phyloP scores from a whole-genome alignment of 2,329 filamentous ascomycete genomes.

The Microcyclosporella mali region DNA sequence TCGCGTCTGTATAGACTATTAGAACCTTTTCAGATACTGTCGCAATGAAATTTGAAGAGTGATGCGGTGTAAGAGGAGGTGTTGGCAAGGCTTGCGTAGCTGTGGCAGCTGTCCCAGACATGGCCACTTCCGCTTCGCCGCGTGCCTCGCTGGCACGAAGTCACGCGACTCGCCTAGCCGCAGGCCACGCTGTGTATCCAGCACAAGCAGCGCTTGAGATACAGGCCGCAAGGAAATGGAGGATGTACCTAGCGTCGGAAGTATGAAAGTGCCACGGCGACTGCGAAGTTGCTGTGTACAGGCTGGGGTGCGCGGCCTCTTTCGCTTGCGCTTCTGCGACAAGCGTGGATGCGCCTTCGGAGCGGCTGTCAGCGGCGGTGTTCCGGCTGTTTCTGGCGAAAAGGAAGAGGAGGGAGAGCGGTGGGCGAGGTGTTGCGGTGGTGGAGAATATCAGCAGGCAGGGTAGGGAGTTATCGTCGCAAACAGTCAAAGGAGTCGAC shows the following conservation, averaged over 20 bases:
- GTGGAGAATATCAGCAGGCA: not conserved
- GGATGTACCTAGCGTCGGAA: conserved; percentile 13
- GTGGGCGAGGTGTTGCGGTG: not conserved
- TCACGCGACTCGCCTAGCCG: conserved; percentile 2
- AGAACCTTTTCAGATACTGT: conserved; percentile 15
- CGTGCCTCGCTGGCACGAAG: conserved; percentile 3
- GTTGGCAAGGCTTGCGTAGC: not conserved
- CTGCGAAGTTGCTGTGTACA: conserved; percentile 2
- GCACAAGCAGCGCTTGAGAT: too few relatives aligned
- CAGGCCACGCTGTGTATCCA: too few relatives aligned
- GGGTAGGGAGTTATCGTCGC: not conserved
- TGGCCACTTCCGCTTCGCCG: conserved; percentile 6
- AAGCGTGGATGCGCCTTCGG: too few relatives aligned
- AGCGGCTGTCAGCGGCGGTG: too few relatives aligned
- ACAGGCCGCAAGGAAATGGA: too few relatives aligned
- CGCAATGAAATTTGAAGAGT: not conserved
- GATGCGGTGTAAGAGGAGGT: conserved; percentile 1
- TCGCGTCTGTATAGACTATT: conserved; percentile 17
- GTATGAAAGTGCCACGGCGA: conserved; percentile 15
- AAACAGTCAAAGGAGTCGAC: conserved; percentile 1
- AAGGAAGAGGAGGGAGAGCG: not conserved
- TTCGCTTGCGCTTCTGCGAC: conserved; percentile 1
- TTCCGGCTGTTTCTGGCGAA: conserved; percentile 11
- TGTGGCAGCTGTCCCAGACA: too few relatives aligned
- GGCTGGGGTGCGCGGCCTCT: conserved; percentile 7